These are phyloP conservation scores for Sclerotinia minor DNA, from an alignment of 2,329 filamentous ascomycete species.

Conservation along the genomic window DNA sequence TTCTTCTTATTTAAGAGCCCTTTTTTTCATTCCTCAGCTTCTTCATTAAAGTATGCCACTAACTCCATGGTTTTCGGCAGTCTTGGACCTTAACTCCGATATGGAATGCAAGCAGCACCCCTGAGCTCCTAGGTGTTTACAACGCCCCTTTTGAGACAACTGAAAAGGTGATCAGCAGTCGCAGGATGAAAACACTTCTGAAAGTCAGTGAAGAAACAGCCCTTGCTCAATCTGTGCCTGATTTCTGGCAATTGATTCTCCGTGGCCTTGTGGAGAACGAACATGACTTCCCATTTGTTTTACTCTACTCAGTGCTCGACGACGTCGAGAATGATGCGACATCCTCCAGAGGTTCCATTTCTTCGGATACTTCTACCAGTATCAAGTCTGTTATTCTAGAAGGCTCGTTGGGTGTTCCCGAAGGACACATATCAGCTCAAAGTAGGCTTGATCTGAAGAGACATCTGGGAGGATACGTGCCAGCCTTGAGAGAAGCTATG, in stretches of 20 bases:
- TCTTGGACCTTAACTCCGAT: conserved; percentile 80
- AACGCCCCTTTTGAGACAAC: conserved; percentile 76
- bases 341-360: conserved; percentile 52
- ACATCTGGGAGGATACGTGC: conserved; percentile 71
- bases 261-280: conserved; percentile 70
- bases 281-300: conserved; percentile 70
- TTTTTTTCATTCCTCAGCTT: background rate
- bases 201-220: conserved; percentile 75
- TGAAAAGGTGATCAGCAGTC: conserved; percentile 69
- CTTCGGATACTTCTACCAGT: conserved; percentile 63
- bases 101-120: conserved; percentile 61
- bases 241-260: conserved; percentile 70
- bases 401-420: conserved; percentile 67
- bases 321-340: conserved; percentile 58
- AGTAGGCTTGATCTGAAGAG: conserved; percentile 65
- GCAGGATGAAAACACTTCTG: conserved; percentile 73
- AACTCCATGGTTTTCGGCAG: background rate
- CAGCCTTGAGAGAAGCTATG: conserved; percentile 74
- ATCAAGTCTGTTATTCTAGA: conserved; percentile 68
- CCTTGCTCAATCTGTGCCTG: conserved; percentile 65
- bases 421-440: conserved; percentile 61
- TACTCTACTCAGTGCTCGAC: conserved; percentile 74
- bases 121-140: conserved; percentile 72
- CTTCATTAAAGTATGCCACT: background rate
- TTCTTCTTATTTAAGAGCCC: background rate